Percentiles rank a stretch among this genome's conserved stretches.
Evolutionary conservation across 1,284 basidiomycete species (phyloP).

Genomic region (Leccinum pallidistipes): DNA sequence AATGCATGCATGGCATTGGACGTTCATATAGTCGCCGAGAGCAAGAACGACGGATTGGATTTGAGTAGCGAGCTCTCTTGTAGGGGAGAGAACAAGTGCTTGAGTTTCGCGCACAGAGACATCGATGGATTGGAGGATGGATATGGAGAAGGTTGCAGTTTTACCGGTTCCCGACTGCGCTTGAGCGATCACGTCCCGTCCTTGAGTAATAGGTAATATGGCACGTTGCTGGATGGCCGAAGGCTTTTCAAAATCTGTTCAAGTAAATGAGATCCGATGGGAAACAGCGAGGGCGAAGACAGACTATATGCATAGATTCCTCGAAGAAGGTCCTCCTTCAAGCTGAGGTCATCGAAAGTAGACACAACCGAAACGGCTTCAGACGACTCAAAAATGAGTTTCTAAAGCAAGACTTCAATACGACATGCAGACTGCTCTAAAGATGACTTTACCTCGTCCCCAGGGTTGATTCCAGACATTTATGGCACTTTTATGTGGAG

Average conservation of each 20-base stretch:
- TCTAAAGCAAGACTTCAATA: slow-evolving; percentile 42
- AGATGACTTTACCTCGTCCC: slow-evolving; percentile 60
- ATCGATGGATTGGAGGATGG: slow-evolving; percentile 95
- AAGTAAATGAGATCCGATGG: slow-evolving; percentile 4
- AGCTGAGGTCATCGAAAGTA: slow-evolving; percentile 88
- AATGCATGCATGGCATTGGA: slow-evolving; percentile 98
- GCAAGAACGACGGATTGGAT: slow-evolving; percentile 99
- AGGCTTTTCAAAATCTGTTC: slow-evolving; percentile 94
- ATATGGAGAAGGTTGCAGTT: slow-evolving; percentile 97
- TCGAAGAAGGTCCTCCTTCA: slow-evolving; percentile 95
- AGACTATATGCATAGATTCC: slow-evolving; percentile 99
- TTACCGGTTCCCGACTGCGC: slow-evolving; percentile 99
- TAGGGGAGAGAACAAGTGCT: slow-evolving; percentile 93
- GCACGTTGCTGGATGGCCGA: slow-evolving; percentile 99
- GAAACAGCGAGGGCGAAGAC: slow-evolving; percentile 34
- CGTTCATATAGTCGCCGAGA: slow-evolving; percentile 98
- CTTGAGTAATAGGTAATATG: slow-evolving; percentile 93
- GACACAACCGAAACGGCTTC: slow-evolving; percentile 88
- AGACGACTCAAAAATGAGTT: slow-evolving; percentile 98
- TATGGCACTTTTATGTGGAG: slow-evolving; percentile 36
- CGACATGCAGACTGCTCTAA: neutral
- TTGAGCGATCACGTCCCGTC: slow-evolving; percentile 96
- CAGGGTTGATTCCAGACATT: slow-evolving; percentile 79
- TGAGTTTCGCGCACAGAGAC: slow-evolving; percentile 95
- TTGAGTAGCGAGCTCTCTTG: slow-evolving; percentile 94